phyloP scores from a whole-genome alignment of 1,139 yeast species.

The Taphrina deformans region DNA sequence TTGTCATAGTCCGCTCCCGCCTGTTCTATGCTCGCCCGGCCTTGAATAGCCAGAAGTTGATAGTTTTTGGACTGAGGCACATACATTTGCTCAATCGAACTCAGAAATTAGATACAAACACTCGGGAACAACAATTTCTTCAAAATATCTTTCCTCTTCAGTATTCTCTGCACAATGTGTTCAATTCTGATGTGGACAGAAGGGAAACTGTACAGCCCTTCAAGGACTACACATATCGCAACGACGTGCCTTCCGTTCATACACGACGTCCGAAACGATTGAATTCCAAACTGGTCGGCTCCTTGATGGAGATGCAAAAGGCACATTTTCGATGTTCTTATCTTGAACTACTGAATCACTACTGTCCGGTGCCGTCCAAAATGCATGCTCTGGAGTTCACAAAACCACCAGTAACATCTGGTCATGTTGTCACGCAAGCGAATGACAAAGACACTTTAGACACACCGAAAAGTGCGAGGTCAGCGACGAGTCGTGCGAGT shows the following conservation, averaged over 20 bases:
- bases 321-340: conserved; percentile 39
- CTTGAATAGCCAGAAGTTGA: conserved; percentile 8
- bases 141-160: conserved; percentile 38
- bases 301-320: conserved; percentile 26
- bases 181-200: conserved; percentile 29
- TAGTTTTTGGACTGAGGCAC: conserved; percentile 28
- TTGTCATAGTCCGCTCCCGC: conserved; percentile 34
- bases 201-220: conserved; percentile 18
- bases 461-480: neutral
- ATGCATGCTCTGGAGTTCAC: neutral
- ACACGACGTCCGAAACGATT: conserved; percentile 25
- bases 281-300: conserved; percentile 30
- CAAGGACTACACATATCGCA: conserved; percentile 22
- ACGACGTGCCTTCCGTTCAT: neutral
- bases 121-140: conserved; percentile 32
- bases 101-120: neutral
- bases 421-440: neutral
- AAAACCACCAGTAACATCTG: neutral
- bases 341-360: conserved; percentile 38
- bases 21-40: conserved; percentile 34
- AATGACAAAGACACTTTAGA: neutral
- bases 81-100: conserved; percentile 25
- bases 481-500: conserved; percentile 5
- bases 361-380: conserved; percentile 36
- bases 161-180: conserved; percentile 34